Conservation (phyloP, 1,139 yeast genomes). For the Schizosaccharomyces versatilis region DNA sequence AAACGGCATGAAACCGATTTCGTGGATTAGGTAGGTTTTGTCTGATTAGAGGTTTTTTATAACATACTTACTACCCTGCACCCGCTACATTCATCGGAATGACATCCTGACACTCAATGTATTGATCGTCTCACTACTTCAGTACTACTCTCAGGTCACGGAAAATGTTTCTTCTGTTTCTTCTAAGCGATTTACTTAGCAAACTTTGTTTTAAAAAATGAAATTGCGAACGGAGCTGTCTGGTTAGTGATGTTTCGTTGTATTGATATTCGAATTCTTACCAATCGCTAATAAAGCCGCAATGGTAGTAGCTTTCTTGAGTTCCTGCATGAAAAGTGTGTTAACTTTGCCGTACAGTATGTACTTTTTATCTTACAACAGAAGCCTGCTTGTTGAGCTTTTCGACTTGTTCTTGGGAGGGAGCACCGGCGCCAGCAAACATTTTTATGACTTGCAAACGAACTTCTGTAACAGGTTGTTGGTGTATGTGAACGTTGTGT, state of each 20-base stretch:
- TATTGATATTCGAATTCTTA: neutral
- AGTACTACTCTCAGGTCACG: too few relatives aligned
- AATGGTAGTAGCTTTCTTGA: neutral
- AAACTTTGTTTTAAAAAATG: neutral
- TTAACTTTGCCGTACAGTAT: neutral
- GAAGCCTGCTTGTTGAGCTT: neutral
- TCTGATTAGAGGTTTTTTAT: too few relatives aligned
- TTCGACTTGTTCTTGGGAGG: neutral
- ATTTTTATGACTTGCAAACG: neutral
- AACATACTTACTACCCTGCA: too few relatives aligned
- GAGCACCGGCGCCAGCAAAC: constrained; percentile 1
- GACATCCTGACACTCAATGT: too few relatives aligned
- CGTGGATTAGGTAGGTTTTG: too few relatives aligned
- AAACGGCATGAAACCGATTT: too few relatives aligned
- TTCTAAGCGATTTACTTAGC: too few relatives aligned
- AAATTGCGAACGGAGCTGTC: neutral
- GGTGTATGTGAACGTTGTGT: too few relatives aligned
- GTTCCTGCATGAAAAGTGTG: neutral
- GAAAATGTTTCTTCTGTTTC: too few relatives aligned
- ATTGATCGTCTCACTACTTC: too few relatives aligned
- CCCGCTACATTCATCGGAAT: too few relatives aligned
- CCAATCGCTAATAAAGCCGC: neutral
- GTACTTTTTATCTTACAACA: neutral
- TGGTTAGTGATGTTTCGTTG: neutral
- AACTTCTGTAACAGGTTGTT: neutral